These are phyloP conservation scores for Sphagnum fallax DNA, from an alignment of 228 moss, liverwort and hornwort species.

Conservation along the genomic window DNA sequence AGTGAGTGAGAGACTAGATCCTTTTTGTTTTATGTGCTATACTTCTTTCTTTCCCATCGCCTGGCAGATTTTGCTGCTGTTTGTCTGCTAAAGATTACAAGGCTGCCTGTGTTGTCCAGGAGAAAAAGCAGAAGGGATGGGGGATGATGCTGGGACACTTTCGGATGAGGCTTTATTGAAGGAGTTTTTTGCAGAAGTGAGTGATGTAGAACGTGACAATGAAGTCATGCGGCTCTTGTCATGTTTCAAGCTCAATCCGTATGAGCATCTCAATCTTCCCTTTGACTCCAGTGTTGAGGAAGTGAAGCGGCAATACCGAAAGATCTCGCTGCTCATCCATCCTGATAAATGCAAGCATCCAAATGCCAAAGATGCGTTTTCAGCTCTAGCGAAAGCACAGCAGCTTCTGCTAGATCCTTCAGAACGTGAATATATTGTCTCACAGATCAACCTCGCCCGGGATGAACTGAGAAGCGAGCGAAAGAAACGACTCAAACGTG, in stretches of 20 bases:
- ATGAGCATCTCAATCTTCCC: conserved; percentile 86
- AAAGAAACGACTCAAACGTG: conserved; percentile 89
- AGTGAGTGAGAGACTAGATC: too few relatives aligned
- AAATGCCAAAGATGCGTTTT: conserved; percentile 83
- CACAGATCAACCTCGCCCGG: conserved; percentile 79
- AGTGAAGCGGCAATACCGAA: conserved; percentile 89
- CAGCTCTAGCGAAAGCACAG: conserved; percentile 92
- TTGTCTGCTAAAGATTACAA: too few relatives aligned
- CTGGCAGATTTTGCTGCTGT: too few relatives aligned
- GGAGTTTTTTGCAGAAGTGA: conserved; percentile 98
- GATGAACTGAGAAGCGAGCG: conserved; percentile 88
- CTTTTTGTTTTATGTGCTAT: too few relatives aligned
- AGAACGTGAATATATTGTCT: conserved; percentile 87
- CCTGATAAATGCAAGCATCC: conserved; percentile 99
- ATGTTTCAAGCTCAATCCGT: conserved; percentile 98
- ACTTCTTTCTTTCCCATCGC: too few relatives aligned
- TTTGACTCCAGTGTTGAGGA: conserved; percentile 80
- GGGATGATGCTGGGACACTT: conserved; percentile 54
- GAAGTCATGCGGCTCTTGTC: conserved; percentile 87
- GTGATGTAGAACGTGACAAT: conserved; percentile 96
- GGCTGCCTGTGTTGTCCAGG: too few relatives aligned
- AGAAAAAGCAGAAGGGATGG: conserved; percentile 8
- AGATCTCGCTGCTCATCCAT: conserved; percentile 88
- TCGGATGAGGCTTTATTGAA: conserved; percentile 81
- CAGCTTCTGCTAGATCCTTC: conserved; percentile 76